phyloP scores from a whole-genome alignment of 1,284 basidiomycete genomes.

The Cutaneotrichosporon mucoides region DNA sequence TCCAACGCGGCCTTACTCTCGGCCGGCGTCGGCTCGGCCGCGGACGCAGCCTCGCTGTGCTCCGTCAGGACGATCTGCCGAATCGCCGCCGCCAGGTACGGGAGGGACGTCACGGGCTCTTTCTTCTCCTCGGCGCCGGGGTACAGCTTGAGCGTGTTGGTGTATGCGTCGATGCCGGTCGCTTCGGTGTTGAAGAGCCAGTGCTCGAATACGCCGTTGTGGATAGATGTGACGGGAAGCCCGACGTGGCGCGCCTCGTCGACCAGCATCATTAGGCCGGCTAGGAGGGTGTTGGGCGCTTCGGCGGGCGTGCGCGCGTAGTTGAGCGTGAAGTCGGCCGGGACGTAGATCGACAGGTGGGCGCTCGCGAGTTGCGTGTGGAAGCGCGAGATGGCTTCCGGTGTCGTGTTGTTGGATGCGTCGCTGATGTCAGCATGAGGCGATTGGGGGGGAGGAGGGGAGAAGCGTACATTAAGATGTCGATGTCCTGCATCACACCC shows the following conservation, averaged over 20 bases:
- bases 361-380: not conserved
- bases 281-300: not conserved
- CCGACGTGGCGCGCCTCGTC: not conserved
- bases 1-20: too few relatives aligned
- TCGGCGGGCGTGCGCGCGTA: not conserved
- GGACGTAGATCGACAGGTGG: constrained; percentile 4
- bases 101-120: constrained; percentile 3
- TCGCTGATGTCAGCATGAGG: not conserved
- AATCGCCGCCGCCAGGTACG: constrained; percentile 8
- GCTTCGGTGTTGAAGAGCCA: not conserved
- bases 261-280: not conserved
- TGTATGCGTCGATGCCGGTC: constrained; percentile 7
- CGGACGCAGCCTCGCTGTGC: too few relatives aligned
- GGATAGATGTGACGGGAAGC: constrained; percentile 5
- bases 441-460: not conserved
- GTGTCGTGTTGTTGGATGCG: not conserved
- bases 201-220: constrained; percentile 12
- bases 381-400: not conserved
- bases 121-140: not conserved
- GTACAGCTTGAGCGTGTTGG: constrained; percentile 13
- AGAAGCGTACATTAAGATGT: not conserved
- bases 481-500: not conserved
- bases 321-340: constrained; percentile 15
- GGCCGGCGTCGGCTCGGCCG: too few relatives aligned
- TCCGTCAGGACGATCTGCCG: constrained; percentile 3